A percentile compares a stretch with the other conserved stretches of the same genome.
Conservation (phyloP, 2,329 filamentous ascomycete genomes). For the Arthroderma uncinatum region DNA sequence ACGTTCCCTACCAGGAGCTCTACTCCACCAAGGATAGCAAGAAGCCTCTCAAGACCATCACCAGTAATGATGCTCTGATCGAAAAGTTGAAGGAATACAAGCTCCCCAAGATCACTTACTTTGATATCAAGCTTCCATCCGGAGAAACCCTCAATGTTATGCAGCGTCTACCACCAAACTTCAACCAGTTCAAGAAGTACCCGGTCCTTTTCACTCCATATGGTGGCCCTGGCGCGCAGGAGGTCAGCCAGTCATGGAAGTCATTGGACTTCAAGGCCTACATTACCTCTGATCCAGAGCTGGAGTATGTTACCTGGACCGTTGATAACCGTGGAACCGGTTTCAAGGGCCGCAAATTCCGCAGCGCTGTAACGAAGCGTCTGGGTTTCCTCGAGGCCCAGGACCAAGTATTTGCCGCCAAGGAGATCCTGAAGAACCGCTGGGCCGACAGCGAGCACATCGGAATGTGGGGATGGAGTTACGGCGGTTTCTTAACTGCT, state of each 20-base stretch:
- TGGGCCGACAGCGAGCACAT: constrained; percentile 51
- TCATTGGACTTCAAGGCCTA: constrained; percentile 50
- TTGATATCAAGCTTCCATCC: constrained; percentile 50
- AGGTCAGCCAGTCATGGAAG: constrained; percentile 48
- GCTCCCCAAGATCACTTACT: constrained; percentile 53
- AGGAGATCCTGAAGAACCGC: constrained; percentile 39
- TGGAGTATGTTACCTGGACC: constrained; percentile 56
- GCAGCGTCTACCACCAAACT: constrained; percentile 54
- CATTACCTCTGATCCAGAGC: constrained; percentile 55
- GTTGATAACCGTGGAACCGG: constrained; percentile 60
- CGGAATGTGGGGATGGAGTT: constrained; percentile 60
- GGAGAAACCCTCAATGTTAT: constrained; percentile 54
- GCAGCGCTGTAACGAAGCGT: constrained; percentile 46
- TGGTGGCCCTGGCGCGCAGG: constrained; percentile 54
- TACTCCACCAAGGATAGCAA: constrained; percentile 45
- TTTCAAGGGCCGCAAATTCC: constrained; percentile 52
- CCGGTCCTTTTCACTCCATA: constrained; percentile 58
- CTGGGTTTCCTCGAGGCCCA: constrained; percentile 53
- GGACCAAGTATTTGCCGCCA: constrained; percentile 58
- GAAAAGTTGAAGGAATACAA: constrained; percentile 48
- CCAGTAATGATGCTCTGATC: constrained; percentile 49
- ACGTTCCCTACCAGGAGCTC: constrained; percentile 59
- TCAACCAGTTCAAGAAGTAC: constrained; percentile 52
- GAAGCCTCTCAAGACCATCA: constrained; percentile 47
- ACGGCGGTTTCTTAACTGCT: constrained; percentile 53